Base-by-base conservation (phyloP, 1,284 basidiomycete genomes). In the Heterobasidion parviporum region DNA sequence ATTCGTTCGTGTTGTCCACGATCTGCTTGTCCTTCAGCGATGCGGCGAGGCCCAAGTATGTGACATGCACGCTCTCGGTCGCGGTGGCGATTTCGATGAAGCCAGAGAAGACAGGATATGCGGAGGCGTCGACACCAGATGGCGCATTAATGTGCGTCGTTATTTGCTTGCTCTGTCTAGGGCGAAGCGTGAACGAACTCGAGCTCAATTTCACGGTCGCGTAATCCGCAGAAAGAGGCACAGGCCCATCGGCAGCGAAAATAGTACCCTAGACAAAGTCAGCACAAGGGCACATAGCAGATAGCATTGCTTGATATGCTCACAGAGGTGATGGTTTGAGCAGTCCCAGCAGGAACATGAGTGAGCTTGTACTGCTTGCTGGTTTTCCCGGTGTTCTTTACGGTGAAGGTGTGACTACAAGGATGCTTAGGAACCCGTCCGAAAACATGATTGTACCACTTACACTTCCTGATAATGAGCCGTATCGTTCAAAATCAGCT, bases 401-500 rank as follows among this genome's bases (percentile, higher is more conserved):
- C 26, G 26, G 26, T 26, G 26, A 26, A 26, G 26, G 26, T 73
- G 59, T 80, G 77, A 15, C 78, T 80, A 58, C 8, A 33, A 54
- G 26, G 36, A 43, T 14, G 4, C 16, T 52, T 36, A 38, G 59
- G 33, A 8, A 38, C 35, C 4, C 8, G 3, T 38, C 15, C 20
- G 14, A 45, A 49, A 20, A 26, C 12, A 44, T 18, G 32, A 43
- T 46, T 14, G 60, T 47, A 38, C n/a, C 3, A 74, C 73, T 66
- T 69, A 83, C 70, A 63, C 53, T 53, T 68, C 63, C 54, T 71
- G 67, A 64, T 82, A 80, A 65, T 86, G 70, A 0, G 79, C 76
- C 1, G 87, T 89, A 67, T 89, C 87, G 66, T 89, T 92, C 53
- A 89, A 70, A 57, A 82, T 68, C 26, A 89, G 68, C 64, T 84